Base-by-base conservation (phyloP, 345 rosid genomes). In the Eucalyptus curtisii region DNA sequence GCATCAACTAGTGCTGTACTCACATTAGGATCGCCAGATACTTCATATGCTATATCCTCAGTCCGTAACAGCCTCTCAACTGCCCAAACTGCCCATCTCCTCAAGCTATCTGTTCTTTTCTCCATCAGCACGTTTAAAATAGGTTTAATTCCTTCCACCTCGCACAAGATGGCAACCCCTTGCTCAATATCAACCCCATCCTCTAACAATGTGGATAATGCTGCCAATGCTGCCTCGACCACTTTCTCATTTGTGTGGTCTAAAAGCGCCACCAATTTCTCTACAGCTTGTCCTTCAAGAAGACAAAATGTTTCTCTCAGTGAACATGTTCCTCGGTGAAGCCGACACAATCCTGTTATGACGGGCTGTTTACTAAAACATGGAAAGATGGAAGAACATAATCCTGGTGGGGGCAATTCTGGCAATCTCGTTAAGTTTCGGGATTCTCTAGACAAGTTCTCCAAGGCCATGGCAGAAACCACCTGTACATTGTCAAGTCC, bases 191-290 rank as follows among this genome's bases (percentile, higher is more conserved):
- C 96, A 59, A 96, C 95, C 50, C 95, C 97, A 61, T 96, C 99
- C 8, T 96, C 99, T 89, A 97, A 87, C 92, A 97, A 87, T 8
- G 98, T 96, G n/a, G 97, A 96, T 16, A 97, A 91, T 68, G 99
- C 99, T 17, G 99, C 99, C 45, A 97, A 93, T 40, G 98, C 95
- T 40, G 98, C 94, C 90, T 95, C 99, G 37, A 96, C 99, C 90
- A 96, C 99, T 90, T 93, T 97, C 91, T 94, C 99, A 19, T 96
- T 96, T 47, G 94, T 93, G 92, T 97, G 99, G 92, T 96, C 99
- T 86, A 97, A 87, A 19, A 97, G 99, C 25, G 98, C 98, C 80
- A 98, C 97, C 87, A 98, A 89, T 87, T 94, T 96, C 94, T 93
- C 96, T 37, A 96, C 96, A 50, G 96, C 98, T 85, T 93, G 96